Base-by-base conservation (phyloP, 2,329 filamentous ascomycete genomes). In the Amauroascus niger region DNA sequence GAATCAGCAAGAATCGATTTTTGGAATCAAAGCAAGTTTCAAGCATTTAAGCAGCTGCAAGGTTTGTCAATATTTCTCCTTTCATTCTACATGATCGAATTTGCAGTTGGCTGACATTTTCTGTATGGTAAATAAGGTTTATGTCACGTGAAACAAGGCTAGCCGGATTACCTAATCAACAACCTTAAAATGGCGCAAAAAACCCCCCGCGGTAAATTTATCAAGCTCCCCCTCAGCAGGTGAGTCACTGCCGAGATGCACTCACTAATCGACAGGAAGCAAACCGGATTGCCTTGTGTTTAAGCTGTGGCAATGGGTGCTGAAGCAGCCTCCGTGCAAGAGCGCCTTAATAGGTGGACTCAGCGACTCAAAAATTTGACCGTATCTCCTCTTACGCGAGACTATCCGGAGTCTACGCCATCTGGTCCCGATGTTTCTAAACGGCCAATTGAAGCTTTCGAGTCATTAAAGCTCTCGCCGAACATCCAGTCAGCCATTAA, bases 371-470 rank as follows among this genome's bases (percentile, higher is more conserved):
- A 68, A 58, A 71, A 69, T 59, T 62, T 72, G 49, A 73, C 70
- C 26, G 67, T 73, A 22, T 71, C 70, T 26, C 71, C 70, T 53
- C 65, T 73, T 58, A 72, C 71, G 37, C 64, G 71, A 55, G 71
- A 73, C 58, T 73, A 73, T 63, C 70, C 71, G 56, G 71, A 70
- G 58, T 32, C 55, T n/a, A 52, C 51, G 6, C 39, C 48, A 3
- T 48, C 61, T 62, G 43, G 40, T 9, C 49, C 40, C 20, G 69
- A 71, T 58, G 61, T 60, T 49, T 61, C 62, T 48, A 50, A 66
- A 61, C 66, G 67, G 57, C 62, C 66, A 50, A 72, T 73, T 58
- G 71, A 72, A 59, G 71, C 71, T 32, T 70, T 72, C 37, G 71
- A 73, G 58, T 67, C 68, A 16, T 59, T 74, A 13, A 65, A 65